These are phyloP conservation scores for Kazachstania taianensis DNA, from an alignment of 805 yeast genomes.

Conservation along the genomic window DNA sequence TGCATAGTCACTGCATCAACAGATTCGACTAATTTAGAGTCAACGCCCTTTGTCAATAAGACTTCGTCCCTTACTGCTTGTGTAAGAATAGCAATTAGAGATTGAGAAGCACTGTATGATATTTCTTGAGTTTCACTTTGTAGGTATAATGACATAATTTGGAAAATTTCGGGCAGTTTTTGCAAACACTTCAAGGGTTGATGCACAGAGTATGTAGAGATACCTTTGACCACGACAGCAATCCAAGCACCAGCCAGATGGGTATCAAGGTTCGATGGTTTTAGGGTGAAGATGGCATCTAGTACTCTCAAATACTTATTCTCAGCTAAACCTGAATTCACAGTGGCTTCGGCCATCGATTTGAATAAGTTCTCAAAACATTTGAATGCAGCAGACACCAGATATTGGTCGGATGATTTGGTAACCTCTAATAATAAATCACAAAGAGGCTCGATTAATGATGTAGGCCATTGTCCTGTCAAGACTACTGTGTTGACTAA, in stretches of 20 bases:
- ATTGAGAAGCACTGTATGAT: constrained; percentile 71
- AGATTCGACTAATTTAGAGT: constrained; percentile 41
- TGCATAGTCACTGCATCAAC: constrained; percentile 45
- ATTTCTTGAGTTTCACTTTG: constrained; percentile 56
- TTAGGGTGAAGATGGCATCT: constrained; percentile 63
- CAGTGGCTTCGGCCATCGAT: constrained; percentile 16
- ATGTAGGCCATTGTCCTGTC: constrained; percentile 75
- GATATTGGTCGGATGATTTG: constrained; percentile 71
- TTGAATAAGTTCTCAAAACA: constrained; percentile 42
- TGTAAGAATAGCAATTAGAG: constrained; percentile 67
- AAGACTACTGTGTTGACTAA: constrained; percentile 60
- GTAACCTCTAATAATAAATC: constrained; percentile 67
- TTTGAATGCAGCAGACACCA: constrained; percentile 71
- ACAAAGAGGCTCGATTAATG: constrained; percentile 60
- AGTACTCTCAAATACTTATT: constrained; percentile 56
- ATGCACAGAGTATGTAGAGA: constrained; percentile 42
- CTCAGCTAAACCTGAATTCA: constrained; percentile 48
- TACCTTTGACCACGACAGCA: constrained; percentile 83
- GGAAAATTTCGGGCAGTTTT: constrained; percentile 47
- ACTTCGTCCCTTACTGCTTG: constrained; percentile 54
- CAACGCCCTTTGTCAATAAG: constrained; percentile 39
- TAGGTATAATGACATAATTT: constrained; percentile 53
- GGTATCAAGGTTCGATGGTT: constrained; percentile 73
- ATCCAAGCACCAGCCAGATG: constrained; percentile 92
- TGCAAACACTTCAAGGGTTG: constrained; percentile 43